phyloP scores from a whole-genome alignment of 148 eudicot species.

The Diospyros kaki region DNA sequence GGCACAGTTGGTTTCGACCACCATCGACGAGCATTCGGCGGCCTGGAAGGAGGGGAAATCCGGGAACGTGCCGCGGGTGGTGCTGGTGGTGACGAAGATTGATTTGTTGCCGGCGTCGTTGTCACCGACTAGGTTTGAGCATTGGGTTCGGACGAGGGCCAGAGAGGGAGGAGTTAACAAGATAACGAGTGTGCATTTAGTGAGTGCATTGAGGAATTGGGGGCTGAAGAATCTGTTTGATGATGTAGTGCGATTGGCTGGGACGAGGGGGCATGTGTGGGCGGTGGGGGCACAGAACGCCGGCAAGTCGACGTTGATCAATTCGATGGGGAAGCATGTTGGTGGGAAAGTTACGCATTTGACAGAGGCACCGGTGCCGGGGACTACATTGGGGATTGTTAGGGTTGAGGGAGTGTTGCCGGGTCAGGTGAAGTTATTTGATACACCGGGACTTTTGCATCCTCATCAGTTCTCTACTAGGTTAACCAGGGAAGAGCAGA shows the following conservation, averaged over 20 bases:
- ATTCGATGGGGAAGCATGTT: slow-evolving; percentile 73
- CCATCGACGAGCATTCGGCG: slow-evolving; percentile 57
- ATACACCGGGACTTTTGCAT: slow-evolving; percentile 91
- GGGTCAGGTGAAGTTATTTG: slow-evolving; percentile 76
- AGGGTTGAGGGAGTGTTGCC: slow-evolving; percentile 83
- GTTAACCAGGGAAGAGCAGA: slow-evolving; percentile 85
- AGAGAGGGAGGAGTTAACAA: slow-evolving; percentile 78
- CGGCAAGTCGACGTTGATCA: slow-evolving; percentile 89
- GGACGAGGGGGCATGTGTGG: slow-evolving; percentile 92
- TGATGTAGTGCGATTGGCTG: slow-evolving; percentile 76
- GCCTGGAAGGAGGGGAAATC: slow-evolving; percentile 93
- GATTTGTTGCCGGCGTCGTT: slow-evolving; percentile 68
- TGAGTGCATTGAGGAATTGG: slow-evolving; percentile 84
- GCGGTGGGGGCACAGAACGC: slow-evolving; percentile 96
- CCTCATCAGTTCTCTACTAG: slow-evolving; percentile 79
- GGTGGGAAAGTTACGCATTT: slow-evolving; percentile 50
- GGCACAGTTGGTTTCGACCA: slow-evolving; percentile 58
- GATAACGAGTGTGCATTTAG: slow-evolving; percentile 82
- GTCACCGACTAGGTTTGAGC: slow-evolving; percentile 76
- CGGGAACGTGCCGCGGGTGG: slow-evolving; percentile 84
- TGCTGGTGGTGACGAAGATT: slow-evolving; percentile 81
- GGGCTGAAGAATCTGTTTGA: slow-evolving; percentile 80
- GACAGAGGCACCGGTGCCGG: slow-evolving; percentile 95
- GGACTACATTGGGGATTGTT: slow-evolving; percentile 89
- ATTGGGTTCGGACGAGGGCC: slow-evolving; percentile 89